Evolutionary conservation across 2,329 filamentous ascomycete genomes (phyloP).

Genomic region (Venturia nashicola): DNA sequence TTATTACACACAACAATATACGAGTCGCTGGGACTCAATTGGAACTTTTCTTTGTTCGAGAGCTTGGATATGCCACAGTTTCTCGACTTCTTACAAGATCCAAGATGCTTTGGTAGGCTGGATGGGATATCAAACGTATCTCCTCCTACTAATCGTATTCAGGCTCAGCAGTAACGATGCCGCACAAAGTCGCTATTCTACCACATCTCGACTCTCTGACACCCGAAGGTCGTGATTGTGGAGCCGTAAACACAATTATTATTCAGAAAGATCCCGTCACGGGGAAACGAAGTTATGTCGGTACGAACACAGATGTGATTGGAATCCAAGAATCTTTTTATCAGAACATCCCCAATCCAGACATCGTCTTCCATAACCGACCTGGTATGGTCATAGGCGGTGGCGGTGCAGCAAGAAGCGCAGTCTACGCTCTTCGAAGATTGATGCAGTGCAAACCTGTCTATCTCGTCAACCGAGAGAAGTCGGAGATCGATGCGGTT

Average conservation of each 20-base stretch:
- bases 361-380: conserved; percentile 39
- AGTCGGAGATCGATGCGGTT: conserved; percentile 52
- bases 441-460: conserved; percentile 56
- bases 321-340: conserved; percentile 63
- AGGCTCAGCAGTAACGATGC: conserved; percentile 71
- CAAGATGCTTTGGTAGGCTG: conserved; percentile 47
- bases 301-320: conserved; percentile 71
- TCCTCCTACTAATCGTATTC: conserved; percentile 6
- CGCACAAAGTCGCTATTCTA: conserved; percentile 68
- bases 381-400: conserved; percentile 66
- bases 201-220: conserved; percentile 61
- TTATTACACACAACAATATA: conserved; percentile 43
- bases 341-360: conserved; percentile 30
- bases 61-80: conserved; percentile 32
- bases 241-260: conserved; percentile 72
- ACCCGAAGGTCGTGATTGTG: conserved; percentile 58
- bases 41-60: conserved; percentile 38
- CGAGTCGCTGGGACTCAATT: conserved; percentile 36
- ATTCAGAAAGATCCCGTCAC: conserved; percentile 36
- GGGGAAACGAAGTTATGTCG: conserved; percentile 45
- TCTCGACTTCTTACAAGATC: conserved; percentile 38
- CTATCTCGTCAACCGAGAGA: conserved; percentile 68
- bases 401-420: conserved; percentile 65
- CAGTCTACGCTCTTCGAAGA: conserved; percentile 61
- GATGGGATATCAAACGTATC: neutral